phyloP scores from a whole-genome alignment of 73 alveolate species.

The Breviolum minutum region DNA sequence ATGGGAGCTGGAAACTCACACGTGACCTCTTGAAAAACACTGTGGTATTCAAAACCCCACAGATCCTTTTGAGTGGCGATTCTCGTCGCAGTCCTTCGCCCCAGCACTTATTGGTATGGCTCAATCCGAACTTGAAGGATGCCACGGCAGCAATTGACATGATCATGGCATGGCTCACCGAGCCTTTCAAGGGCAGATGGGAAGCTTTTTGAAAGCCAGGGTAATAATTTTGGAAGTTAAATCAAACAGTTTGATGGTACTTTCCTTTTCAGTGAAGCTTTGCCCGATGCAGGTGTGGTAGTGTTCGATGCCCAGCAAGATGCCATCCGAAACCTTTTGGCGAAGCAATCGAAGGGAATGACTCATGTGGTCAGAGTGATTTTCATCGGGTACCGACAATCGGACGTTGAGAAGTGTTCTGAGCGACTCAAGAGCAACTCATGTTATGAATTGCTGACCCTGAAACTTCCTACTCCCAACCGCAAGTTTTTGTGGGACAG shows the following conservation, averaged over 20 bases:
- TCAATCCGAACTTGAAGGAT: neutral
- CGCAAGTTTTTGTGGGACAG: neutral
- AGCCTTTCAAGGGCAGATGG: neutral
- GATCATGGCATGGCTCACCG: neutral
- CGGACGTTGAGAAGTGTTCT: neutral
- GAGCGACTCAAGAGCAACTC: neutral
- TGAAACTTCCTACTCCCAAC: neutral
- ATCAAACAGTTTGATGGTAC: neutral
- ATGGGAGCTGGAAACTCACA: neutral
- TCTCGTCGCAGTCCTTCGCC: neutral
- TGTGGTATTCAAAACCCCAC: neutral
- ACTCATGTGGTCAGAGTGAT: neutral
- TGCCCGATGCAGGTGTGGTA: neutral
- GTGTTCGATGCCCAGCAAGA: neutral
- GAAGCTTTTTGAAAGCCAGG: neutral
- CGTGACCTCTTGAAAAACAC: neutral
- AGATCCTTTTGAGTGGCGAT: neutral
- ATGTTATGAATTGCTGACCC: neutral
- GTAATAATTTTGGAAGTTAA: neutral
- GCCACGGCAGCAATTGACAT: neutral
- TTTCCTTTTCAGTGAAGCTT: neutral
- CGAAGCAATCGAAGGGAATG: neutral
- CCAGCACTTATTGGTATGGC: neutral
- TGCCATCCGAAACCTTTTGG: neutral
- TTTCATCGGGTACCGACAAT: neutral